phyloP scores from a whole-genome alignment of 1,139 yeast species.

The Sugiyamaella novakii region DNA sequence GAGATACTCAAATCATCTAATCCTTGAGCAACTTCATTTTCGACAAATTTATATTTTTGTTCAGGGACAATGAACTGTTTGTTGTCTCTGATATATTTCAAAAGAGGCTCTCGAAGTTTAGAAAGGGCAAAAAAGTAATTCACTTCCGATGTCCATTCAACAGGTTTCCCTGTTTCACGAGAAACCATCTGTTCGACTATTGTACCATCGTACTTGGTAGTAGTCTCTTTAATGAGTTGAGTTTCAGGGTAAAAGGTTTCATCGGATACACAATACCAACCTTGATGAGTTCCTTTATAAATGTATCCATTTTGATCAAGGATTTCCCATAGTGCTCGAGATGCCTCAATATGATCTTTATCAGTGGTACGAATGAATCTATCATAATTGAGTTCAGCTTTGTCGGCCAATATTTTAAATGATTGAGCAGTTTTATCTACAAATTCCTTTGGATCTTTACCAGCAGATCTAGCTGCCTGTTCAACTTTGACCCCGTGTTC shows the following conservation, averaged over 20 bases:
- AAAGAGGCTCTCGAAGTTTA: constrained; percentile 56
- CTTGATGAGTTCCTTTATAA: constrained; percentile 79
- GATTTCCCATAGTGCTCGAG: constrained; percentile 66
- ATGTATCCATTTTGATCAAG: constrained; percentile 65
- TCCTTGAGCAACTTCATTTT: constrained; percentile 57
- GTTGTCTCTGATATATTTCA: constrained; percentile 51
- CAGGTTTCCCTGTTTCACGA: constrained; percentile 76
- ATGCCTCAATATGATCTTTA: constrained; percentile 67
- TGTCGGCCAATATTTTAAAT: constrained; percentile 62
- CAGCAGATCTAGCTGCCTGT: constrained; percentile 63
- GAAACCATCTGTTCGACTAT: constrained; percentile 52
- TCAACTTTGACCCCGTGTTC: constrained; percentile 96
- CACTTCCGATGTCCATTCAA: constrained; percentile 71
- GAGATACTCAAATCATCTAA: constrained; percentile 79
- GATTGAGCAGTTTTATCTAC: constrained; percentile 70
- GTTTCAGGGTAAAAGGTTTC: constrained; percentile 90
- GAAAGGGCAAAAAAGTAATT: constrained; percentile 85
- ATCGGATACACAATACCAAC: constrained; percentile 95
- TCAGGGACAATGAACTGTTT: constrained; percentile 64
- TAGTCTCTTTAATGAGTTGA: constrained; percentile 59
- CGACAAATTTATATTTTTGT: constrained; percentile 55
- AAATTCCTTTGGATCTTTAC: constrained; percentile 60
- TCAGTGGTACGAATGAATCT: constrained; percentile 93
- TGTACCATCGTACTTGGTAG: constrained; percentile 42
- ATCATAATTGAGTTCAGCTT: constrained; percentile 61